Conservation (phyloP, 768 basidiomycete genomes). For the Pisolithus albus region DNA sequence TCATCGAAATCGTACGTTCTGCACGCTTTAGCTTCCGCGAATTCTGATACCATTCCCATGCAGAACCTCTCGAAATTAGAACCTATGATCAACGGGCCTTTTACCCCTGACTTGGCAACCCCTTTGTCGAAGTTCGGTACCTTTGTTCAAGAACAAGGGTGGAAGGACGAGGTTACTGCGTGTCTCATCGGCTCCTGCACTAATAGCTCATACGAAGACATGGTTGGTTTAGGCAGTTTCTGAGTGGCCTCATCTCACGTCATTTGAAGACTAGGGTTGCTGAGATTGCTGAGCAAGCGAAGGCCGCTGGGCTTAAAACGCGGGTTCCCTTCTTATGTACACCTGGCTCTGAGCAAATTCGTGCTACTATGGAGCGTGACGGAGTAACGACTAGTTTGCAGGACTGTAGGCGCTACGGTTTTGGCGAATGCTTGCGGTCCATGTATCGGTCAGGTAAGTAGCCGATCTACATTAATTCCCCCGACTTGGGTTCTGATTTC, state of each 20-base stretch:
- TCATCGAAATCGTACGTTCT: constrained; percentile 79
- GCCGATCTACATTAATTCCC: neutral
- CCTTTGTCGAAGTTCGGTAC: constrained; percentile 83
- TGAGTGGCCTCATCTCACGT: constrained; percentile 4
- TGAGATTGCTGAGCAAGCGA: constrained; percentile 85
- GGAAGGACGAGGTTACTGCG: constrained; percentile 91
- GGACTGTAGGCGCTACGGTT: constrained; percentile 87
- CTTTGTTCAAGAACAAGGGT: constrained; percentile 77
- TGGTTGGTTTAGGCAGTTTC: constrained; percentile 42
- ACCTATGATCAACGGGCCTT: constrained; percentile 92
- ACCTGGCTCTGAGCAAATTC: constrained; percentile 91
- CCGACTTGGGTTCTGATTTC: constrained; percentile 2
- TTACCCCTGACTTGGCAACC: constrained; percentile 94
- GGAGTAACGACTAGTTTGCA: constrained; percentile 74
- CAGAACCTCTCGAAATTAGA: constrained; percentile 86
- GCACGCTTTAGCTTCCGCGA: neutral
- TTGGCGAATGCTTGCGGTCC: constrained; percentile 98
- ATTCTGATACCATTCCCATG: constrained; percentile 1
- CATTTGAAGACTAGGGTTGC: constrained; percentile 75
- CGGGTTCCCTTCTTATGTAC: constrained; percentile 86
- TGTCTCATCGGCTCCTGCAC: constrained; percentile 97
- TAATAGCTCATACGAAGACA: constrained; percentile 95
- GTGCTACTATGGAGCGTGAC: constrained; percentile 96
- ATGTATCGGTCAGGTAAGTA: constrained; percentile 85
- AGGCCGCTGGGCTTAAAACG: constrained; percentile 69